Percentiles rank a stretch among this genome's conserved stretches.
phyloP scores from a whole-genome alignment of 306 rosid genomes.

The Leucaena leucocephala region DNA sequence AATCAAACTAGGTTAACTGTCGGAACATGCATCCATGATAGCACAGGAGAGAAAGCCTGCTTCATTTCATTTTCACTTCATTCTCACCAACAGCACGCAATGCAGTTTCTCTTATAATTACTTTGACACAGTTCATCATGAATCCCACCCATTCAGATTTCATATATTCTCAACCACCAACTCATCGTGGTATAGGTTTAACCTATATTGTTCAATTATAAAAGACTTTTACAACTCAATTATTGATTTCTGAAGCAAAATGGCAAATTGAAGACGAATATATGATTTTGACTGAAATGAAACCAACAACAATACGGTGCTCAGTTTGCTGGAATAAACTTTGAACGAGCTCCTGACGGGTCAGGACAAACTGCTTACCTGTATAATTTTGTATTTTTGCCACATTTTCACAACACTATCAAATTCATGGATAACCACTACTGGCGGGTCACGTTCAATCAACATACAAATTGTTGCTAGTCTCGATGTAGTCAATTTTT shows the following conservation, averaged over 20 bases:
- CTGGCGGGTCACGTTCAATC: conserved; percentile 57
- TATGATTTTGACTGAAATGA: conserved; percentile 33
- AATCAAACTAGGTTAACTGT: not conserved
- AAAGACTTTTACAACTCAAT: conserved; percentile 11
- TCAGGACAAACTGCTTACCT: conserved; percentile 67
- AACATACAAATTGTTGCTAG: conserved; percentile 36
- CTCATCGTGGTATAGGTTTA: not conserved
- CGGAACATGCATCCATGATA: not conserved
- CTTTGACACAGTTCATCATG: not conserved
- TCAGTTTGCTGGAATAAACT: conserved; percentile 24
- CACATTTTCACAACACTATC: conserved; percentile 50
- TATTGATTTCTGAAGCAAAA: conserved; percentile 24
- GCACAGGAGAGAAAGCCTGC: not conserved
- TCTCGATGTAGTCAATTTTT: conserved; percentile 40
- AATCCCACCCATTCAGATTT: not conserved
- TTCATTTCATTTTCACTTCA: not conserved
- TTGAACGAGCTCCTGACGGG: conserved; percentile 31
- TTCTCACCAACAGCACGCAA: not conserved
- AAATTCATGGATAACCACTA: conserved; percentile 52
- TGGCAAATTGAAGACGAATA: not conserved
- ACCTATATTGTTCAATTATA: not conserved
- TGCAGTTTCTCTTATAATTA: not conserved
- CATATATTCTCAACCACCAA: not conserved
- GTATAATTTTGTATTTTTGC: conserved; percentile 59
- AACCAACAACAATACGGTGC: conserved; percentile 25